Evolutionary conservation across 1,284 basidiomycete species (phyloP), one percentile per base, ranked within the genome.

Genomic region (Cryptococcus sp.): DNA sequence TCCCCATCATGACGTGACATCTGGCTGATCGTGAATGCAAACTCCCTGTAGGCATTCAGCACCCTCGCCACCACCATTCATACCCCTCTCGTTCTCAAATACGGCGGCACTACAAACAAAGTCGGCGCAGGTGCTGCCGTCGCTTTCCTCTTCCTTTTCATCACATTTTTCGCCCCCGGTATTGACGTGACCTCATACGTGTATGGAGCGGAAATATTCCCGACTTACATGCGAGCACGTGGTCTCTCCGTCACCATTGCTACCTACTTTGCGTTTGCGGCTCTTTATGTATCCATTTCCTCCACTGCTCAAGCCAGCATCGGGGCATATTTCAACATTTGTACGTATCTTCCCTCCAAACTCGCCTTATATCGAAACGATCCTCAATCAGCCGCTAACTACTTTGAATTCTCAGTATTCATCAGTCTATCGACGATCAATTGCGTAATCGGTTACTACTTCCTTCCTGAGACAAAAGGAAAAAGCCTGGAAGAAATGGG

Each of bases 141-240:
- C 10, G 55, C 55, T 6, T 57, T 57, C 39, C 51, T 57, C 19
- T 57, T 57, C 50, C 35, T 57, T 19, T 57, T 57, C 50, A 53
- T 57, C 45, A 52, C 55, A 5, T 52, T 52, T 22, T 53, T 57
- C 55, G 55, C 50, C 20, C 41, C 55, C 3, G 55, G 55, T 35
- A 40, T 57, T n/a, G 55, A 57, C 27, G 55, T 57, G 40, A 57
- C 54, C 15, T 39, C 47, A 23, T 55, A 55, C 38, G 54, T 55
- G 17, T 55, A 55, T 20, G 54, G 27, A 3, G 25, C 54, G 19
- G 54, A 55, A 25, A 55, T 55, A 23, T 55, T 48, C 38, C 54
- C 54, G 16, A 55, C 23, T 7, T 48, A 48, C 47, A 55, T 50
- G 47, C 46, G 54, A 15, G 46, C 54, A 6, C 45, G 47, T 3